Percentiles rank a stretch among this genome's conserved stretches.
phyloP scores from a whole-genome alignment of 2,329 filamentous ascomycete species.

The Fusarium sp. region DNA sequence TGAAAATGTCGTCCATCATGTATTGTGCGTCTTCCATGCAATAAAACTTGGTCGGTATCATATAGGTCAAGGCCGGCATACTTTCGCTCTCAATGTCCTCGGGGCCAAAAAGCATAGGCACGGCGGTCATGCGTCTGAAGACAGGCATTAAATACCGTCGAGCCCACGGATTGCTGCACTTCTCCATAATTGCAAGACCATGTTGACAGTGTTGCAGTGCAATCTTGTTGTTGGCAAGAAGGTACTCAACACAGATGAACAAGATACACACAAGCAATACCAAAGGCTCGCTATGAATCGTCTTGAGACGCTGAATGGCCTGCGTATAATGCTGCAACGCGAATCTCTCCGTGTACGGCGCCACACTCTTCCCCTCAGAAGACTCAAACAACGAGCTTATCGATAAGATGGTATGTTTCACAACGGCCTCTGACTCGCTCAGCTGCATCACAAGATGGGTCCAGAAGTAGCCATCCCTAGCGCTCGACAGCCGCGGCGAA shows the following conservation, averaged over 20 bases:
- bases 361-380: not conserved
- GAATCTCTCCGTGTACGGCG: not conserved
- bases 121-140: not conserved
- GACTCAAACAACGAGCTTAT: constrained; percentile 21
- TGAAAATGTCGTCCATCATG: constrained; percentile 13
- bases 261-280: constrained; percentile 8
- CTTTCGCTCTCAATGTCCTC: not conserved
- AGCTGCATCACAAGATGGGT: constrained; percentile 21
- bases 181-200: not conserved
- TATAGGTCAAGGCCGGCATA: not conserved
- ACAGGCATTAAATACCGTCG: constrained; percentile 4
- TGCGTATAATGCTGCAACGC: constrained; percentile 15
- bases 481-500: constrained; percentile 4
- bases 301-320: constrained; percentile 5
- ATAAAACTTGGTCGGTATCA: not conserved
- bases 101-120: constrained; percentile 7
- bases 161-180: not conserved
- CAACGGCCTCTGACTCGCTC: constrained; percentile 1
- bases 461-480: constrained; percentile 18
- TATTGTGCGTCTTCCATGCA: constrained; percentile 1
- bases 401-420: constrained; percentile 19
- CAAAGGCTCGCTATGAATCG: not conserved
- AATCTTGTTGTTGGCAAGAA: not conserved
- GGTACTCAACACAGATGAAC: constrained; percentile 9
- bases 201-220: constrained; percentile 1